phyloP scores from a whole-genome alignment of 331 rosid genomes.

The Rosa hybrid region DNA sequence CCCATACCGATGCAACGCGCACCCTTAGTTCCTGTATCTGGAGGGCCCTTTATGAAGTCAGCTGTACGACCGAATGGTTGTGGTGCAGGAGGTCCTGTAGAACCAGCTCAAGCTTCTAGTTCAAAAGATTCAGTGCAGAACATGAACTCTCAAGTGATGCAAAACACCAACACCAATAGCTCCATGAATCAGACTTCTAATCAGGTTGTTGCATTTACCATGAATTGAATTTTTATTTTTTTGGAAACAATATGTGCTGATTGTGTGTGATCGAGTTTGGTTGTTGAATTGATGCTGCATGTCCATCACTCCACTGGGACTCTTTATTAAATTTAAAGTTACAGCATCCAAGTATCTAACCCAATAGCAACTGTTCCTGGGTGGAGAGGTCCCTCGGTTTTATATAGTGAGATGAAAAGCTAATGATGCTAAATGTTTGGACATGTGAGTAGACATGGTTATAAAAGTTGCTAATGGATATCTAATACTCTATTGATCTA shows the following conservation, averaged over 20 bases:
- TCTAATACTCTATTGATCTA: slow-evolving; percentile 1
- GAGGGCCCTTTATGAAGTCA: slow-evolving; percentile 54
- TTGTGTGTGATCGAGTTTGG: slow-evolving; percentile 10
- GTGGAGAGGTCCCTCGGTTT: neutral
- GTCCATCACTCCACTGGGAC: neutral
- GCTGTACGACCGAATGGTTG: slow-evolving; percentile 35
- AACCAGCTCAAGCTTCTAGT: slow-evolving; percentile 44
- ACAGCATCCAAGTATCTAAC: neutral
- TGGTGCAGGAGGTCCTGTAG: slow-evolving; percentile 45
- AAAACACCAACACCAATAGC: slow-evolving; percentile 40
- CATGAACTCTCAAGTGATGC: slow-evolving; percentile 43
- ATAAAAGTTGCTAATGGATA: slow-evolving; percentile 10
- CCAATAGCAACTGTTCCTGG: neutral
- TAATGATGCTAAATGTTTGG: neutral
- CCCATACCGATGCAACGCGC: slow-evolving; percentile 56
- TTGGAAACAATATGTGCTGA: neutral
- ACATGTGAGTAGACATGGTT: slow-evolving; percentile 7
- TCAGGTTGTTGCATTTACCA: slow-evolving; percentile 45
- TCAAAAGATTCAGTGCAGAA: slow-evolving; percentile 56
- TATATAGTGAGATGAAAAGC: neutral
- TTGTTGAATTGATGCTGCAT: slow-evolving; percentile 6
- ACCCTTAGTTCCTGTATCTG: slow-evolving; percentile 44
- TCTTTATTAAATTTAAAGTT: neutral
- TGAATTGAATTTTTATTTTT: neutral
- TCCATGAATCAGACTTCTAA: slow-evolving; percentile 37